phyloP scores from a whole-genome alignment of 164 flowering plant species.

The Vitis cinerea region DNA sequence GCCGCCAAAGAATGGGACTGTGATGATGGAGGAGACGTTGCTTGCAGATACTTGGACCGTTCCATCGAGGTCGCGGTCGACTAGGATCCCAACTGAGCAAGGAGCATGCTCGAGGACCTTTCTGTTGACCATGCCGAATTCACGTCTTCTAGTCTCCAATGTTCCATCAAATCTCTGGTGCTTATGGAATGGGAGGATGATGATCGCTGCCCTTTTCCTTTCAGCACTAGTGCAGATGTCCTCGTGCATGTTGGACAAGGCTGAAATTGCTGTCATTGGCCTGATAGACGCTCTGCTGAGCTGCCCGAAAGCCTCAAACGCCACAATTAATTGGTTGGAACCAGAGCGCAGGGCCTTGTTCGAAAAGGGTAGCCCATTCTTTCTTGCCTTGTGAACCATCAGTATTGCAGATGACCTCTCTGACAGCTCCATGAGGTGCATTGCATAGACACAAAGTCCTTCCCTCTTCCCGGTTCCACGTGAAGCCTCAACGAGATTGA shows the following conservation, averaged over 20 bases:
- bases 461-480: slow-evolving; percentile 45
- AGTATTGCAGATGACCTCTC: slow-evolving; percentile 53
- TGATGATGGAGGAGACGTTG: slow-evolving; percentile 22
- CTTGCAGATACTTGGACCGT: slow-evolving; percentile 35
- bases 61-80: slow-evolving; percentile 54
- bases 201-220: slow-evolving; percentile 31
- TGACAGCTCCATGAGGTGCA: slow-evolving; percentile 78
- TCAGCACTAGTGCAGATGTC: slow-evolving; percentile 37
- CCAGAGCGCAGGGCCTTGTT: slow-evolving; percentile 21
- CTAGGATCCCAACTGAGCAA: slow-evolving; percentile 46
- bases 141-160: slow-evolving; percentile 28
- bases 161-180: slow-evolving; percentile 33
- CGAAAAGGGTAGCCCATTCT: slow-evolving; percentile 57
- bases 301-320: slow-evolving; percentile 44
- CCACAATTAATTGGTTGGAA: slow-evolving; percentile 34
- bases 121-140: slow-evolving; percentile 26
- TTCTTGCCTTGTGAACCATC: slow-evolving; percentile 48
- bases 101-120: slow-evolving; percentile 40
- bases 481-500: slow-evolving; percentile 60
- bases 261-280: slow-evolving; percentile 47
- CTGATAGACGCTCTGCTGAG: slow-evolving; percentile 35
- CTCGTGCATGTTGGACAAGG: slow-evolving; percentile 34
- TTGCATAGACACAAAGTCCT: slow-evolving; percentile 46
- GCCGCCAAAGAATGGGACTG: slow-evolving; percentile 41
- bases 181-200: slow-evolving; percentile 49